Conservation (phyloP, 1,284 basidiomycete species). For the Marasmius fiardii region DNA sequence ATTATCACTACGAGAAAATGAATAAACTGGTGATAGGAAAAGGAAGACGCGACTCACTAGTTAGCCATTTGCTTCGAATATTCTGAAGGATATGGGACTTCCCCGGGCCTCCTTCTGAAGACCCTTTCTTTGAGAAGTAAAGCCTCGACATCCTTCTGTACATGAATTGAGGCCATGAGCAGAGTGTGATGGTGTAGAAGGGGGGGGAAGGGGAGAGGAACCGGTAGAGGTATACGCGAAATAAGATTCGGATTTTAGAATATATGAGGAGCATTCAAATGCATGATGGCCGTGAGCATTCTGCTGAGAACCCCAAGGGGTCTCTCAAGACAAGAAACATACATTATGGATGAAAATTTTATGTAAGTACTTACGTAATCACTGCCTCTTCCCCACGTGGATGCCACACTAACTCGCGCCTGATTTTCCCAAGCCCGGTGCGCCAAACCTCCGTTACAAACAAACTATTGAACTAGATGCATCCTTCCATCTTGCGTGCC, state of each 20-base stretch:
- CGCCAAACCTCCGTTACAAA: not conserved
- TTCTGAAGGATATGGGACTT: slow-evolving; percentile 51
- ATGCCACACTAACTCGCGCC: too few species aligned
- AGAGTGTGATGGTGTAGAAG: slow-evolving; percentile 9
- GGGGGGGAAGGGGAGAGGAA: slow-evolving; percentile 9
- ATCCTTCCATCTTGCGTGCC: not conserved
- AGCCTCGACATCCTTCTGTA: slow-evolving; percentile 45
- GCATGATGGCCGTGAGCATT: slow-evolving; percentile 12
- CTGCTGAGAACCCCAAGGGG: not conserved
- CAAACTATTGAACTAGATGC: not conserved
- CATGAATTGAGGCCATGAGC: slow-evolving; percentile 25
- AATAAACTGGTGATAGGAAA: not conserved
- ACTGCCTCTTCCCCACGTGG: not conserved
- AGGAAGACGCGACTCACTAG: slow-evolving; percentile 40
- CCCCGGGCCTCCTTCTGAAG: slow-evolving; percentile 41
- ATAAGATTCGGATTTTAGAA: slow-evolving; percentile 19
- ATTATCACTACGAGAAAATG: slow-evolving; percentile 8
- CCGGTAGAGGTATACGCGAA: slow-evolving; percentile 9
- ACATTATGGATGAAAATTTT: too few species aligned
- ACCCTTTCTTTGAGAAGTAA: slow-evolving; percentile 37
- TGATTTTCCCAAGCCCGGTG: too few species aligned
- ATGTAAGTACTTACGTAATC: not conserved
- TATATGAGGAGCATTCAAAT: slow-evolving; percentile 13
- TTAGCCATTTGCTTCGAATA: slow-evolving; percentile 46
- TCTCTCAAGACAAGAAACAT: not conserved